Percentiles rank a stretch among this genome's conserved stretches.
Conservation (phyloP, 192 early-diverging fungal genomes). For the Entomortierella beljakovae region DNA sequence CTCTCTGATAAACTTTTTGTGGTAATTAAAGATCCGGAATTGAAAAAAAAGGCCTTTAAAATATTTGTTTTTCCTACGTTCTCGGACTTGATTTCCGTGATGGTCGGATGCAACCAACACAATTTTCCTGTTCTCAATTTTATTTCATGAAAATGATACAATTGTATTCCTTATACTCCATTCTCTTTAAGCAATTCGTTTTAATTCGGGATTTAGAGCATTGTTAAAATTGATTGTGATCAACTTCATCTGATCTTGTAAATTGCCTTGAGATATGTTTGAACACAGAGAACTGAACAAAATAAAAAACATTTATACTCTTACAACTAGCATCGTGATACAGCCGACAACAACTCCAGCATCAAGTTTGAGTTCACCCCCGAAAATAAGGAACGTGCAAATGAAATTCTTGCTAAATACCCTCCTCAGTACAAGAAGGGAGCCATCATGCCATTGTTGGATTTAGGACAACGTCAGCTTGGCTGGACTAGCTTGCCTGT, state of each 20-base stretch:
- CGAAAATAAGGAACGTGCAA: constrained; percentile 82
- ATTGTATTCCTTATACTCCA: too few species aligned
- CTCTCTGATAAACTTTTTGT: constrained; percentile 69
- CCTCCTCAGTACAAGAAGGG: constrained; percentile 99
- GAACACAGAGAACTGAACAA: not conserved
- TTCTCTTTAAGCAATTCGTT: not conserved
- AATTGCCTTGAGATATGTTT: too few species aligned
- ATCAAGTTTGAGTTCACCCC: constrained; percentile 88
- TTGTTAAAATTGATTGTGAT: too few species aligned
- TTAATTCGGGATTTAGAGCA: not conserved
- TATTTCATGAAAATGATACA: too few species aligned
- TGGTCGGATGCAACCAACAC: too few species aligned
- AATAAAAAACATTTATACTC: not conserved
- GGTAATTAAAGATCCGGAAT: constrained; percentile 54
- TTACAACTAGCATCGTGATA: constrained; percentile 79
- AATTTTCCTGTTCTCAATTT: too few species aligned
- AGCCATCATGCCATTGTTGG: constrained; percentile 94
- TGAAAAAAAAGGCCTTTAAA: too few species aligned
- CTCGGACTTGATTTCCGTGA: constrained; percentile 53
- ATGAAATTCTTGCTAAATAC: constrained; percentile 92
- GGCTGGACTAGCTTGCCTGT: constrained; percentile 94
- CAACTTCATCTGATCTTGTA: too few species aligned
- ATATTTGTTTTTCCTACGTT: too few species aligned
- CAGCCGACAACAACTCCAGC: constrained; percentile 83
- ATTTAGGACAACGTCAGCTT: constrained; percentile 95